A percentile compares a stretch with the other conserved stretches of the same genome.
Evolutionary conservation across 192 early-diverging fungal genomes (phyloP).

Genomic region (Rhizoclosmatium sp.): DNA sequence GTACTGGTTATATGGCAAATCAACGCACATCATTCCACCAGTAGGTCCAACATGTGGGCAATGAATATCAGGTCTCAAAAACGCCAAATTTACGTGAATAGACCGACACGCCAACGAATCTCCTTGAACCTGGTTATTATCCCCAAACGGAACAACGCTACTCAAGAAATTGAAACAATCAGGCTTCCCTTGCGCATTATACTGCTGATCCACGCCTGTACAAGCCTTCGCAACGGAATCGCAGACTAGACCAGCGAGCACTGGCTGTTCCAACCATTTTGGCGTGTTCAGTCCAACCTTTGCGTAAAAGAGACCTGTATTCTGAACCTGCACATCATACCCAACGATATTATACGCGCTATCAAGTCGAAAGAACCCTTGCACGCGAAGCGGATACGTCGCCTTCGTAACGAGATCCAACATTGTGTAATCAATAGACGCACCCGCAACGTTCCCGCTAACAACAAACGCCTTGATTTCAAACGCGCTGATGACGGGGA

Average conservation of each 20-base stretch:
- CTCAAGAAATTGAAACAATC: no score
- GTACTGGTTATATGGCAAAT: conserved; percentile 21
- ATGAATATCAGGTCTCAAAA: background rate
- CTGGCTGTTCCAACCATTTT: no score
- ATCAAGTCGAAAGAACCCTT: conserved; percentile 36
- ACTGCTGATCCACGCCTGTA: no score
- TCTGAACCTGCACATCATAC: conserved; percentile 24
- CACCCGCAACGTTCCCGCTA: conserved; percentile 16
- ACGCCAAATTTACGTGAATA: conserved; percentile 38
- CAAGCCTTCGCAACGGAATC: no score
- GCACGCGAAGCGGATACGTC: conserved; percentile 35
- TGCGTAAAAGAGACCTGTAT: conserved; percentile 33
- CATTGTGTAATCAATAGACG: conserved; percentile 28
- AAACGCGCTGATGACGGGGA: conserved; percentile 17
- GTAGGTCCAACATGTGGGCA: conserved; percentile 33
- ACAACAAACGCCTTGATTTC: conserved; percentile 3
- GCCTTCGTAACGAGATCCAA: conserved; percentile 15
- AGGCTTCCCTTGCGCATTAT: no score
- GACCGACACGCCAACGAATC: conserved; percentile 8
- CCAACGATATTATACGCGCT: conserved; percentile 8
- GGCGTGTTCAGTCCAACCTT: conserved; percentile 30
- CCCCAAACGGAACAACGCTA: no score
- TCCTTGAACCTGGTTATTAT: no score
- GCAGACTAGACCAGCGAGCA: no score
- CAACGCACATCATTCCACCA: conserved; percentile 32